These are phyloP conservation scores for Colletotrichum tamarilloi DNA, from an alignment of 2,329 filamentous ascomycete genomes.

Conservation along the genomic window DNA sequence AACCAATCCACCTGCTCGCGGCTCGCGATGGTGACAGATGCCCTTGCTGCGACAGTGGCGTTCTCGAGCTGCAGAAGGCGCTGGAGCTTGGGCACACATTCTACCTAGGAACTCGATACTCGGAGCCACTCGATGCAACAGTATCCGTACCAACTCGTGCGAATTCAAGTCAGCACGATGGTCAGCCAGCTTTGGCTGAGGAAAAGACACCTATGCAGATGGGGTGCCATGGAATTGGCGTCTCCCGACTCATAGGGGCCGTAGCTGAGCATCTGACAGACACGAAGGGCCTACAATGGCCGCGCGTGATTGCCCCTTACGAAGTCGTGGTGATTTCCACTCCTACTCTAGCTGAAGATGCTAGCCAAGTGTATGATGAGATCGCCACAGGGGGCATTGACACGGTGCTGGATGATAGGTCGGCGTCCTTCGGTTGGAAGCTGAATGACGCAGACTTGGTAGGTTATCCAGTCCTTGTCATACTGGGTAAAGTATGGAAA, in stretches of 20 bases:
- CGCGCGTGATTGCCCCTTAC: slow-evolving; percentile 85
- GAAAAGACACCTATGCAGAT: slow-evolving; percentile 75
- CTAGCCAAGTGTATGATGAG: slow-evolving; percentile 71
- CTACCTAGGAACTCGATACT: slow-evolving; percentile 91
- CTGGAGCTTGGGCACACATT: slow-evolving; percentile 97
- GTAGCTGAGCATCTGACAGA: slow-evolving; percentile 83
- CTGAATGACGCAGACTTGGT: slow-evolving; percentile 89
- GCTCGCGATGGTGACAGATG: slow-evolving; percentile 78
- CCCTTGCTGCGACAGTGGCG: slow-evolving; percentile 73
- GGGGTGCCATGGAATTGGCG: slow-evolving; percentile 96
- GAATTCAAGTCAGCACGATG: slow-evolving; percentile 1
- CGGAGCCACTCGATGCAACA: slow-evolving; percentile 74
- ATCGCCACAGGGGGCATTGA: slow-evolving; percentile 64
- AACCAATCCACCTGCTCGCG: slow-evolving; percentile 71
- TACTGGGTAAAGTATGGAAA: slow-evolving; percentile 79
- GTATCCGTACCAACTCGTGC: slow-evolving; percentile 59
- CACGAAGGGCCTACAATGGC: slow-evolving; percentile 85
- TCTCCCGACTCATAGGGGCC: slow-evolving; percentile 90
- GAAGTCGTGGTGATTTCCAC: slow-evolving; percentile 75
- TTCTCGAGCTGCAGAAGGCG: slow-evolving; percentile 74
- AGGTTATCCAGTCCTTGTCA: slow-evolving; percentile 85
- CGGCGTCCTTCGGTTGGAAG: slow-evolving; percentile 81
- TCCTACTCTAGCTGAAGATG: slow-evolving; percentile 58
- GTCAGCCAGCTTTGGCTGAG: background rate
- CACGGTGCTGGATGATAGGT: slow-evolving; percentile 78